phyloP scores from a whole-genome alignment of 306 rosid genomes.

The Acacia confusa region DNA sequence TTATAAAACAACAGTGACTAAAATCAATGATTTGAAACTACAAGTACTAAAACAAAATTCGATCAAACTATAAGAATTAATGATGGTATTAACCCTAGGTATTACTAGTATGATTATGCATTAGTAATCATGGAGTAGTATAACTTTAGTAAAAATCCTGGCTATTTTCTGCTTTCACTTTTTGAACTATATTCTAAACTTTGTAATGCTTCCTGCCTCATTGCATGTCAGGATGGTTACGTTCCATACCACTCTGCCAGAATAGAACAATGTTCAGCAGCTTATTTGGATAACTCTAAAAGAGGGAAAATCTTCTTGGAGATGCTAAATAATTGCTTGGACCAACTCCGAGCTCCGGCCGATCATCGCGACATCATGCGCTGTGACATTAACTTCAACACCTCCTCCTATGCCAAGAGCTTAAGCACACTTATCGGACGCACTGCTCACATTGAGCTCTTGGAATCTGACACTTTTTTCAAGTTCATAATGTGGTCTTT shows the following conservation, averaged over 20 bases:
- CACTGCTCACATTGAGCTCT: slow-evolving; percentile 87
- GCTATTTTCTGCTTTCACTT: no score
- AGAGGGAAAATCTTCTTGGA: slow-evolving; percentile 77
- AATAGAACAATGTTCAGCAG: slow-evolving; percentile 80
- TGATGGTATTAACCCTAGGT: no score
- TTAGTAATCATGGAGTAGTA: not conserved
- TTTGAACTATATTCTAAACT: slow-evolving; percentile 1
- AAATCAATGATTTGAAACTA: no score
- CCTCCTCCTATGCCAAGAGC: slow-evolving; percentile 79
- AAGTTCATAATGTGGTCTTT: slow-evolving; percentile 97
- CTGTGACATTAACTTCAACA: slow-evolving; percentile 84
- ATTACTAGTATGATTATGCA: not conserved
- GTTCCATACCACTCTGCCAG: slow-evolving; percentile 98
- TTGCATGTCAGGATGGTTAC: slow-evolving; percentile 77
- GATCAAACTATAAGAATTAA: no score
- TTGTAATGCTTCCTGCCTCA: slow-evolving; percentile 2
- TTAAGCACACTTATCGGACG: slow-evolving; percentile 84
- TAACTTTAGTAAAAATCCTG: no score
- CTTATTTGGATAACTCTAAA: slow-evolving; percentile 67
- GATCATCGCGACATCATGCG: slow-evolving; percentile 77
- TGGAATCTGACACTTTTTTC: slow-evolving; percentile 83
- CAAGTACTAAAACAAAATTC: no score
- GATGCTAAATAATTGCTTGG: slow-evolving; percentile 89
- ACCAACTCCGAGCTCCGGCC: slow-evolving; percentile 57
- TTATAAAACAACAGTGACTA: no score